Conservation (phyloP, 176 grass and related monocot genomes). For the Musa itinerans region DNA sequence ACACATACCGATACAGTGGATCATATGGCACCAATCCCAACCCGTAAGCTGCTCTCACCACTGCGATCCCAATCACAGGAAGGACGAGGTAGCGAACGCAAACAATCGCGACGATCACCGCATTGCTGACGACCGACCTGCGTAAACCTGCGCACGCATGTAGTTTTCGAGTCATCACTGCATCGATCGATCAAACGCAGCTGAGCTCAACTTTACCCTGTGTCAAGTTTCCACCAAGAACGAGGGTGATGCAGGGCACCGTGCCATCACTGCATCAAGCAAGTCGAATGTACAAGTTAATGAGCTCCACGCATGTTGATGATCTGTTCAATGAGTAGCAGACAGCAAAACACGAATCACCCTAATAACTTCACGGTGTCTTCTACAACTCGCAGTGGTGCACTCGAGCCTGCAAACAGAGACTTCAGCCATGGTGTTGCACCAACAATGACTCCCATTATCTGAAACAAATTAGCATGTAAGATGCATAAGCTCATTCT, state of each 20-base stretch:
- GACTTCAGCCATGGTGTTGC: constrained; percentile 54
- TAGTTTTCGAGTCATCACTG: not conserved
- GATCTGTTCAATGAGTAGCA: not conserved
- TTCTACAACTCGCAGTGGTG: constrained; percentile 41
- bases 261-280: constrained; percentile 48
- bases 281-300: not conserved
- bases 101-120: constrained; percentile 23
- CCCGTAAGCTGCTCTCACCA: constrained; percentile 30
- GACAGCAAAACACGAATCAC: constrained; percentile 15
- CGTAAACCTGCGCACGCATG: constrained; percentile 16
- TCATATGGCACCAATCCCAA: constrained; percentile 46
- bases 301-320: not conserved
- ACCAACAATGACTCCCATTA: constrained; percentile 61
- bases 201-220: constrained; percentile 25
- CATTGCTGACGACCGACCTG: constrained; percentile 14
- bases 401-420: constrained; percentile 32
- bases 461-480: constrained; percentile 21
- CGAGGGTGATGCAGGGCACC: constrained; percentile 77
- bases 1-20: constrained; percentile 48
- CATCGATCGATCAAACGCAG: not conserved
- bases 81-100: constrained; percentile 35
- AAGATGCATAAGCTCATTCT: not conserved
- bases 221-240: constrained; percentile 80
- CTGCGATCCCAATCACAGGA: constrained; percentile 29
- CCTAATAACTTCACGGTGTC: constrained; percentile 69